Base-by-base conservation (phyloP, 768 basidiomycete species). In the Hericium coralloides region DNA sequence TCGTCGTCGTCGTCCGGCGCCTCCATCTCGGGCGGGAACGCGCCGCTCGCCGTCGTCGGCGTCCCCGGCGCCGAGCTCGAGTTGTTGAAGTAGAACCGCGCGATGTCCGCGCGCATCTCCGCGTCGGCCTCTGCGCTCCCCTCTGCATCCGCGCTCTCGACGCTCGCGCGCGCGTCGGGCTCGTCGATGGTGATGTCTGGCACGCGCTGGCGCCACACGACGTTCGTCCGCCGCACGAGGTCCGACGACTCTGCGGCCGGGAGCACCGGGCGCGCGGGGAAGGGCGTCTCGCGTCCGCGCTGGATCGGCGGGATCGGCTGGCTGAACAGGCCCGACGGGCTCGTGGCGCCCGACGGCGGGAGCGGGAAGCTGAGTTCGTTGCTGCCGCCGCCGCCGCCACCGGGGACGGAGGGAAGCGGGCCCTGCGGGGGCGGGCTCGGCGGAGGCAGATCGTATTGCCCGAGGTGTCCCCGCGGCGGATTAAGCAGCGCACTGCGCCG, bases 251-350 rank as follows among this genome's bases (percentile, higher is more conserved):
- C 63, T 55, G 55, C 60, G 38, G 51, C 67, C 51, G 57, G 66
- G 6, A 71, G 56, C n/a, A 78, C 59, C 18, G 79, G 78, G 10
- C 67, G 68, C n/a, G 72, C 53, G 22, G 81, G 81, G 69, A 82
- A 82, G 0, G 82, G 79, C 14, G 73, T 60, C 62, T 79, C 75
- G 39, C 74, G 73, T 12, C 81, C 81, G 15, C 81, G 72, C 58
- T 73, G 73, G 26, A 55, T 52, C 5, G 41, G 3, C 14, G 58
- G 55, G 1, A 55, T 47, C 7, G 52, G 53, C 36, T 64, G 65
- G 14, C 59, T 20, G 52, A 58, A 61, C 3, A 57, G 53, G 7
- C 14, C 9, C n/a, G 54, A 31, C 14, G 9, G 43, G 31, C 12
- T n/a, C 6, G 17, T 22, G 18, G 26, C 26, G 18, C n/a, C 12